These are phyloP conservation scores for Basidiobolus meristosporus DNA, from an alignment of 371 early-diverging fungal genomes.

Conservation along the genomic window DNA sequence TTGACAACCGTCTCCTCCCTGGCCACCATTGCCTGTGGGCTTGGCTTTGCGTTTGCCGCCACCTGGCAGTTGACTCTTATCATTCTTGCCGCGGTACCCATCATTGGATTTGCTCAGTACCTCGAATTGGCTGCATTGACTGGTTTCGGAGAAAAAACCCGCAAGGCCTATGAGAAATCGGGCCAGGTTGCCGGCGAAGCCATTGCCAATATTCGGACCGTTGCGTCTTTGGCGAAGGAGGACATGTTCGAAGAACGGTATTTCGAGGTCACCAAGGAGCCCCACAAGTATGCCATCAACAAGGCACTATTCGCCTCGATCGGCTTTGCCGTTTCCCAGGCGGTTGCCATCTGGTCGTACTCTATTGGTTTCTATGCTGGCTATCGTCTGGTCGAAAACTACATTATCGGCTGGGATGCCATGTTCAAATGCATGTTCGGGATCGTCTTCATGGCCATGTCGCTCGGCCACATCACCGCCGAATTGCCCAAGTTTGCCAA, in stretches of 20 bases:
- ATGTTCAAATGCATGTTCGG: slow-evolving; percentile 6
- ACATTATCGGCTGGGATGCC: slow-evolving; percentile 6
- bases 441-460: background rate
- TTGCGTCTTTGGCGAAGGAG: slow-evolving; percentile 70
- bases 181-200: slow-evolving; percentile 70
- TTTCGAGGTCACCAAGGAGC: slow-evolving; percentile 23
- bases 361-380: slow-evolving; percentile 38
- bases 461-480: background rate
- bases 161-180: slow-evolving; percentile 40
- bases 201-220: slow-evolving; percentile 74
- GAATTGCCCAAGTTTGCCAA: background rate
- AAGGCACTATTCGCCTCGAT: slow-evolving; percentile 31
- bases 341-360: slow-evolving; percentile 31
- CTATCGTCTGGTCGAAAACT: slow-evolving; percentile 14
- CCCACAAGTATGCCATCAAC: slow-evolving; percentile 31
- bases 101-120: slow-evolving; percentile 4
- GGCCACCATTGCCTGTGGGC: slow-evolving; percentile 1
- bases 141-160: slow-evolving; percentile 30
- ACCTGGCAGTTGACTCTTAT: slow-evolving; percentile 29
- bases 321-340: slow-evolving; percentile 40
- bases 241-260: slow-evolving; percentile 30
- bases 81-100: slow-evolving; percentile 4
- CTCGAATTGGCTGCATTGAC: slow-evolving; percentile 5
- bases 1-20: too few relatives aligned
- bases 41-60: slow-evolving; percentile 19